Evolutionary conservation across 1,284 basidiomycete genomes (phyloP), one percentile per base, ranked within the genome.

Genomic region (Laetiporus sulphureus): DNA sequence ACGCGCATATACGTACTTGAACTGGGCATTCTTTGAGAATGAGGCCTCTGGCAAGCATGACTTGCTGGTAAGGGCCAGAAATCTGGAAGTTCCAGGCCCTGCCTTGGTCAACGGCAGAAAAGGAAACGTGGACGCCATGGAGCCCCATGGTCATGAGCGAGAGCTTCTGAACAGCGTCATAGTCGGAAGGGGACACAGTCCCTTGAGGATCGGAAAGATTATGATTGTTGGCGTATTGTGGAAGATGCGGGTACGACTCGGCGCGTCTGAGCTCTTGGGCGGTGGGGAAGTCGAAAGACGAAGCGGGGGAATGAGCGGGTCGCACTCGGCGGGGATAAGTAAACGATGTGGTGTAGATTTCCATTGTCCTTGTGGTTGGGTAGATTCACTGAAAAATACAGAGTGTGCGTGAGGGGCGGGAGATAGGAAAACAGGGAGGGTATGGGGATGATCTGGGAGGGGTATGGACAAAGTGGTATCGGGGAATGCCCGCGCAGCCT

Each of bases 291-390:
- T 85, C 81, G 67, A 82, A 70, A 49, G 79, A 73, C 48, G 76
- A 75, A 52, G 76, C 64, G 40, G 75, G 67, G 42, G 78, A 76
- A 65, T 75, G 75, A 66, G 72, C 64, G 64, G 77, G 73, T 60
- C 79, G 79, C 61, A 79, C 73, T 60, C 79, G 72, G 69, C 85
- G 83, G 55, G 88, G 88, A 68, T 88, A 84, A 57, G 81, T 83
- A 72, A 91, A 91, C 59, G 91, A 89, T 53, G 89, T 90, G 42
- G 91, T 89, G 76, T 93, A 94, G 61, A 92, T 79, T 63, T 94
- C 91, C 91, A 93, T 92, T 60, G 59, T 66, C 52, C 41, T 46
- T 53, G 50, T 47, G 45, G 46, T 50, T 50, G 39, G 52, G 50
- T 58, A 55, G 57, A 55, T 58, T 27, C 56, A 48, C 47, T 41